Conservation (phyloP, 2,329 filamentous ascomycete genomes). For the Magnaporthiopsis incrustans region DNA sequence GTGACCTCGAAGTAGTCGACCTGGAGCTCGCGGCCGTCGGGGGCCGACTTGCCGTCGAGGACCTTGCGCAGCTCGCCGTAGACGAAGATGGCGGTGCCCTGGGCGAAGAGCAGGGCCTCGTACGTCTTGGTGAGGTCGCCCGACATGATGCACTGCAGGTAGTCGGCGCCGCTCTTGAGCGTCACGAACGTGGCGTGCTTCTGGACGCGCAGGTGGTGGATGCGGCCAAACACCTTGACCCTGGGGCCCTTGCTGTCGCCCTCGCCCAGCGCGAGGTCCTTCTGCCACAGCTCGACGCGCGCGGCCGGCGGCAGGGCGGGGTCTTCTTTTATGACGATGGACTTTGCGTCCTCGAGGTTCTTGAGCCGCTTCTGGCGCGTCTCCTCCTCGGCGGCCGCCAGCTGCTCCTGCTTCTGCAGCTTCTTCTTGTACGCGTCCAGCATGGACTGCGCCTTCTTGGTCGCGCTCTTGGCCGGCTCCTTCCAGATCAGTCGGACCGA, state of each 20-base stretch:
- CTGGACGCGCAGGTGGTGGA: slow-evolving; percentile 73
- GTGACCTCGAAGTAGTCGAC: slow-evolving; percentile 83
- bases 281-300: slow-evolving; percentile 57
- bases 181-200: slow-evolving; percentile 83
- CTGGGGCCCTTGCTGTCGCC: slow-evolving; percentile 58
- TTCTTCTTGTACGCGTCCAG: slow-evolving; percentile 78
- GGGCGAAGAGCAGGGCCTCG: slow-evolving; percentile 76
- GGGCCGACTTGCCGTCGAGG: slow-evolving; percentile 68
- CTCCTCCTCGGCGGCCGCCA: slow-evolving; percentile 63
- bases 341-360: slow-evolving; percentile 73
- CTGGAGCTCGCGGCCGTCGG: slow-evolving; percentile 78
- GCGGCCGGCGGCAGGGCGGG: slow-evolving; percentile 65
- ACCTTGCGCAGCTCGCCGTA: slow-evolving; percentile 78
- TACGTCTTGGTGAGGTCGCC: slow-evolving; percentile 86
- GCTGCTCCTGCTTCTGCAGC: slow-evolving; percentile 66
- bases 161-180: slow-evolving; percentile 76
- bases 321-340: slow-evolving; percentile 64
- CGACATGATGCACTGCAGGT: slow-evolving; percentile 73
- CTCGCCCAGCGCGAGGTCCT: slow-evolving; percentile 33
- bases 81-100: slow-evolving; percentile 80
- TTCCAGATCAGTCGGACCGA: slow-evolving; percentile 65
- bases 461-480: slow-evolving; percentile 70
- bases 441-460: slow-evolving; percentile 76
- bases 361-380: slow-evolving; percentile 62
- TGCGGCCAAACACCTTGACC: slow-evolving; percentile 72